Conservation (phyloP, 78 protist species). For the Diacronema lutheri region DNA sequence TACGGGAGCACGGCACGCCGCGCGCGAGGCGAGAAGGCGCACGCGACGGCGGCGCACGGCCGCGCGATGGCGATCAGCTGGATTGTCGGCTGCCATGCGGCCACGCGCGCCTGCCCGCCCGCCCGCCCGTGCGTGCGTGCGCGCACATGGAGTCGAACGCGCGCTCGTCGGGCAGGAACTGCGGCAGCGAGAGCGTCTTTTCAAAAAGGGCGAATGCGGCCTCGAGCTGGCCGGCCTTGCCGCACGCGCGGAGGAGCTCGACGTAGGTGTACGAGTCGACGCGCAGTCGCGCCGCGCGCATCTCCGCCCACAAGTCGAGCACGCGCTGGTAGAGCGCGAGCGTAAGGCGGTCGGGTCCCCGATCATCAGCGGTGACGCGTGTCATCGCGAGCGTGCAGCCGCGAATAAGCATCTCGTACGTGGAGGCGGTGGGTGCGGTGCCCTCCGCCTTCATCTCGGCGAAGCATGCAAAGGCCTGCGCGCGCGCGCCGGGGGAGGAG, state of each 20-base stretch:
- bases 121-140: no score
- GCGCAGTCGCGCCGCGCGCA: background rate
- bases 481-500: no score
- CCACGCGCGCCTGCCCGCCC: no score
- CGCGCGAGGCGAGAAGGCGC: no score
- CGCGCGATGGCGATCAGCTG: no score
- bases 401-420: slow-evolving; percentile 27
- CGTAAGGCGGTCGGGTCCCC: background rate
- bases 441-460: background rate
- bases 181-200: background rate
- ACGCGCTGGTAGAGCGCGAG: background rate
- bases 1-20: no score
- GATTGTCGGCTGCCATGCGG: no score
- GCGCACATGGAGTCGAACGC: slow-evolving; percentile 1
- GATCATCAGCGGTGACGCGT: background rate
- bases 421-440: background rate
- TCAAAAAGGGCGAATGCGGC: background rate
- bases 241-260: slow-evolving; percentile 10
- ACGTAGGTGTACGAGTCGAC: background rate
- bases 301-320: background rate
- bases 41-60: no score
- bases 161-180: background rate
- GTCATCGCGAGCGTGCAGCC: slow-evolving; percentile 19
- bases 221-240: background rate
- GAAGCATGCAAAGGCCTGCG: no score